Percentiles rank a stretch among this genome's conserved stretches.
phyloP scores from a whole-genome alignment of 371 early-diverging fungal genomes.

The Coemansia sp. region DNA sequence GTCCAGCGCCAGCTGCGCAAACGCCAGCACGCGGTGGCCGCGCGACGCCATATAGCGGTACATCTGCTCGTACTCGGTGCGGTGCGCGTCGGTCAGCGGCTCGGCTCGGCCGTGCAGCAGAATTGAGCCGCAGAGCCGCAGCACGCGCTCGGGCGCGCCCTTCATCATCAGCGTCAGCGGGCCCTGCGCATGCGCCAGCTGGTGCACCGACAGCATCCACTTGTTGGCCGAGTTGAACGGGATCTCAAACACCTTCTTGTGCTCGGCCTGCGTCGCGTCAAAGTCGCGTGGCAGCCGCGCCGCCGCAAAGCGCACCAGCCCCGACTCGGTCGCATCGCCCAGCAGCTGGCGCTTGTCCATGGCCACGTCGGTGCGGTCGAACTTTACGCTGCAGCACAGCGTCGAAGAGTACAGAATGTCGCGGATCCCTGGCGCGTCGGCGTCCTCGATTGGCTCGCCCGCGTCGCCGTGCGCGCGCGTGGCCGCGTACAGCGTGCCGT shows the following conservation, averaged over 20 bases:
- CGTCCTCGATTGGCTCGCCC: conserved; percentile 36
- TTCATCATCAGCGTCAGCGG: conserved; percentile 77
- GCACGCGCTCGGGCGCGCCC: conserved; percentile 93
- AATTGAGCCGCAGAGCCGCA: conserved; percentile 73
- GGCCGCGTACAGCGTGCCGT: conserved; percentile 63
- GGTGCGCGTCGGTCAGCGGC: conserved; percentile 64
- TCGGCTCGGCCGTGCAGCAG: conserved; percentile 54
- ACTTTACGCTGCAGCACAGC: conserved; percentile 82
- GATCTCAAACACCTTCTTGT: conserved; percentile 90
- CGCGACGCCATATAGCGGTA: conserved; percentile 85
- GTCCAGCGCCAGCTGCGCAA: conserved; percentile 74
- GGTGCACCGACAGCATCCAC: conserved; percentile 88
- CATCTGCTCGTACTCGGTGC: conserved; percentile 62
- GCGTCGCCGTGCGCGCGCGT: conserved; percentile 55
- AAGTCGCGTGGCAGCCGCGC: conserved; percentile 61
- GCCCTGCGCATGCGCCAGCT: conserved; percentile 68
- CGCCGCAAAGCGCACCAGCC: conserved; percentile 76
- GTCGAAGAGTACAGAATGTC: conserved; percentile 70
- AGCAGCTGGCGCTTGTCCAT: conserved; percentile 70
- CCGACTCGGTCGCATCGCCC: conserved; percentile 94
- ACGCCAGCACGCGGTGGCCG: conserved; percentile 94
- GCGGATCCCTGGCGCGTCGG: conserved; percentile 58
- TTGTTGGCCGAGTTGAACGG: conserved; percentile 96
- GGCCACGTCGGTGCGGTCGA: conserved; percentile 84
- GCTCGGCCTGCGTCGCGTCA: conserved; percentile 62